Percentiles rank a stretch among this genome's conserved stretches.
phyloP scores from a whole-genome alignment of 345 rosid species.

The Sisymbrium irio region DNA sequence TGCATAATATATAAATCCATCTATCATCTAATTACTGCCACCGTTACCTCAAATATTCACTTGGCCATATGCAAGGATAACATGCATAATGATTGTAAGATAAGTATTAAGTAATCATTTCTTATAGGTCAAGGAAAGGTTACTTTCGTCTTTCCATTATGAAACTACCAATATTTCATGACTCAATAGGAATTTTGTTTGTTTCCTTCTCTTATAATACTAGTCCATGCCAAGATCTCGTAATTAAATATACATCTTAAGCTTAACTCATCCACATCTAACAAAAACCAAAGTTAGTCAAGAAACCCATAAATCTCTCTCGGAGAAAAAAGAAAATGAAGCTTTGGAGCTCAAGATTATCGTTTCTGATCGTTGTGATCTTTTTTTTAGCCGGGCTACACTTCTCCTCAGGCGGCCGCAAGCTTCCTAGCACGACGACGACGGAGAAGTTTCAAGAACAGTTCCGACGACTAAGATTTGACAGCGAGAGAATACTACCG shows the following conservation, averaged over 20 bases:
- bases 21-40: background rate
- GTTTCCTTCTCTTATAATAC: slow-evolving; percentile 14
- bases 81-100: background rate
- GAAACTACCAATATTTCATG: background rate
- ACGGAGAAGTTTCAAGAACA: slow-evolving; percentile 13
- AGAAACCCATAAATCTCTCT: background rate
- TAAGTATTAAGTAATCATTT: background rate
- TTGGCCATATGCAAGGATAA: too few species aligned
- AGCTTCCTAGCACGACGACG: background rate
- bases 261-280: slow-evolving; percentile 10
- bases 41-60: background rate
- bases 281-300: background rate
- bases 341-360: slow-evolving; percentile 9
- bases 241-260: slow-evolving; percentile 20
- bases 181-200: background rate
- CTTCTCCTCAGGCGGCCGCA: slow-evolving; percentile 11
- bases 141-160: slow-evolving; percentile 7
- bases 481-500: slow-evolving; percentile 5
- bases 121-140: slow-evolving; percentile 23
- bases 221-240: slow-evolving; percentile 13
- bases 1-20: background rate
- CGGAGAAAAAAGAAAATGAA: slow-evolving; percentile 11
- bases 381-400: background rate
- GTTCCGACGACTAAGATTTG: background rate
- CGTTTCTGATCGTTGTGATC: slow-evolving; percentile 11